Conservation (phyloP, 2,329 filamentous ascomycete genomes). For the Alternaria incomplexa region DNA sequence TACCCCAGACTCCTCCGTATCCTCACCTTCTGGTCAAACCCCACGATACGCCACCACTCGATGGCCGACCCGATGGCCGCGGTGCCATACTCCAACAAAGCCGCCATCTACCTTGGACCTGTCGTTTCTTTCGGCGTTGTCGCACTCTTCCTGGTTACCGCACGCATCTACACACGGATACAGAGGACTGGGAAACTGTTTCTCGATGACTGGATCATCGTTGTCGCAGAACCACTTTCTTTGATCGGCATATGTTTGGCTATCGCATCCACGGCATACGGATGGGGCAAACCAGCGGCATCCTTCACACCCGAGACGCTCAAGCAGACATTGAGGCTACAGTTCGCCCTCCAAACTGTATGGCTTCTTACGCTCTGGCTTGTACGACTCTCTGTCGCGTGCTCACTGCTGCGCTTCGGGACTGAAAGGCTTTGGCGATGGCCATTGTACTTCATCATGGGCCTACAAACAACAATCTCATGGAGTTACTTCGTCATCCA, state of each 20-base stretch:
- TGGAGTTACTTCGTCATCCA: slow-evolving; percentile 32
- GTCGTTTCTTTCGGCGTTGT: slow-evolving; percentile 25
- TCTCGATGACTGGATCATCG: slow-evolving; percentile 36
- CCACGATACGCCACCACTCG: not conserved
- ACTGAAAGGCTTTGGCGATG: slow-evolving; percentile 24
- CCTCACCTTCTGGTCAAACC: not conserved
- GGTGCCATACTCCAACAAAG: slow-evolving; percentile 29
- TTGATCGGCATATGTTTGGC: slow-evolving; percentile 21
- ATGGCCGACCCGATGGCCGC: slow-evolving; percentile 7
- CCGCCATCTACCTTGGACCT: slow-evolving; percentile 27
- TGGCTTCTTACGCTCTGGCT: slow-evolving; percentile 33
- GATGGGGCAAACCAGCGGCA: slow-evolving; percentile 33
- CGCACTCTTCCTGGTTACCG: slow-evolving; percentile 23
- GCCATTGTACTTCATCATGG: slow-evolving; percentile 31
- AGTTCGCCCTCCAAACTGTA: slow-evolving; percentile 33
- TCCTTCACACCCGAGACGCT: slow-evolving; percentile 20
- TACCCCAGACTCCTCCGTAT: not conserved
- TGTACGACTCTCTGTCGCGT: slow-evolving; percentile 33
- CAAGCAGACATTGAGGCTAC: slow-evolving; percentile 20
- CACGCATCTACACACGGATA: slow-evolving; percentile 30
- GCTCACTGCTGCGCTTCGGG: slow-evolving; percentile 31
- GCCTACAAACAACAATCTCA: slow-evolving; percentile 28
- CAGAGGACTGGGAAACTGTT: slow-evolving; percentile 21
- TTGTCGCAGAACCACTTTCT: slow-evolving; percentile 30
- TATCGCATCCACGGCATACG: slow-evolving; percentile 19